Evolutionary conservation across 2,329 filamentous ascomycete genomes (phyloP).

Genomic region (Verticillium tricorpus): DNA sequence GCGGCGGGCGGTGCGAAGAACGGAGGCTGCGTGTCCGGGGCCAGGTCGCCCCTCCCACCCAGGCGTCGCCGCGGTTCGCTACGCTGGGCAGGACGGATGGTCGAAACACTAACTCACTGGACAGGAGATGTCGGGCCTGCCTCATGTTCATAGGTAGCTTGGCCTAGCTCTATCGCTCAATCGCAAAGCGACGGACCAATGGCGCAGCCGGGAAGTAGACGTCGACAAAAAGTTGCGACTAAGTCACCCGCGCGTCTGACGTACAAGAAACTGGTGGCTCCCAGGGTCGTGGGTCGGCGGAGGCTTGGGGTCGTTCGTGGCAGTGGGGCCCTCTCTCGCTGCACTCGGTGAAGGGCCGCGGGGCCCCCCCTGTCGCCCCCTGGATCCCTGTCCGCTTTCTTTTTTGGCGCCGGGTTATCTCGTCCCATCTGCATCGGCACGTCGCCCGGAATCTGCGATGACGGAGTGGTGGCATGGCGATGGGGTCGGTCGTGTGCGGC

Average conservation of each 20-base stretch:
- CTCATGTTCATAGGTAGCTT: neutral
- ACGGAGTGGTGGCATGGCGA: neutral
- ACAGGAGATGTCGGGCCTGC: neutral
- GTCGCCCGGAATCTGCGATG: neutral
- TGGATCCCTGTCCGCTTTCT: neutral
- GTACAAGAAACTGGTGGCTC: neutral
- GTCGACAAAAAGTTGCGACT: constrained; percentile 2
- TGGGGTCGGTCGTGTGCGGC: neutral
- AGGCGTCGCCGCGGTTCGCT: neutral
- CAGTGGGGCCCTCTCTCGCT: neutral
- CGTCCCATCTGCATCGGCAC: neutral
- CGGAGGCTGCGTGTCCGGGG: neutral
- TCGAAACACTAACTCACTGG: neutral
- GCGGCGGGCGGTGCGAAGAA: neutral
- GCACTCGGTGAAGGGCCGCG: neutral
- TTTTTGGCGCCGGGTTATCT: neutral
- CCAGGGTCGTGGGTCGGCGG: neutral
- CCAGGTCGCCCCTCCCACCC: neutral
- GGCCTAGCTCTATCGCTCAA: neutral
- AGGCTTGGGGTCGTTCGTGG: neutral
- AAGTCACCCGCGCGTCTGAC: neutral
- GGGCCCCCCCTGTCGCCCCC: neutral
- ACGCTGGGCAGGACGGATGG: neutral
- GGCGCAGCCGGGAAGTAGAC: neutral
- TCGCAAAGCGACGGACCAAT: neutral